A percentile compares a stretch with the other conserved stretches of the same genome.
phyloP scores from a whole-genome alignment of 768 basidiomycete species.

The Strobilomyces dryophilus region DNA sequence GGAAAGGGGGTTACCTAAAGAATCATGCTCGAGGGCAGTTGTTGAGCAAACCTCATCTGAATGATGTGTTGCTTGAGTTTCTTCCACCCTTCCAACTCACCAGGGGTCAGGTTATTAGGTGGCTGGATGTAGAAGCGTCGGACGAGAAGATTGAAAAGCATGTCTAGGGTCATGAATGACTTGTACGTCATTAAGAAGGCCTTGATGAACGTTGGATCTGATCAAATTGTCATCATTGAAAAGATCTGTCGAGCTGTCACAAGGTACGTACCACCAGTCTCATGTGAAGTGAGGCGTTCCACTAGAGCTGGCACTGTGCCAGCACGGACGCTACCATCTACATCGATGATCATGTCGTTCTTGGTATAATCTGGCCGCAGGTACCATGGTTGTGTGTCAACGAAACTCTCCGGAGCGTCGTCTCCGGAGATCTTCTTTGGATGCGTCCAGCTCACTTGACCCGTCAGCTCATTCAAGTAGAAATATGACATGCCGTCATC shows the following conservation, averaged over 20 bases:
- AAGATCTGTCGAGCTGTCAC: background rate
- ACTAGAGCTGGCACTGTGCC: slow-evolving; percentile 88
- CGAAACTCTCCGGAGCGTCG: slow-evolving; percentile 44
- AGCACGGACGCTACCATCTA: slow-evolving; percentile 79
- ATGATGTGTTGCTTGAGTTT: slow-evolving; percentile 84
- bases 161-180: slow-evolving; percentile 82
- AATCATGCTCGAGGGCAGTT: background rate
- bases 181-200: slow-evolving; percentile 97
- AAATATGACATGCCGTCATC: slow-evolving; percentile 82
- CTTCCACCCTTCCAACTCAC: slow-evolving; percentile 75
- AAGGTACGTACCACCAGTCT: slow-evolving; percentile 65
- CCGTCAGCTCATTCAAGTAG: slow-evolving; percentile 70
- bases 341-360: slow-evolving; percentile 79
- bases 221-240: slow-evolving; percentile 1
- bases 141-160: slow-evolving; percentile 78
- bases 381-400: slow-evolving; percentile 69
- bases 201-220: slow-evolving; percentile 76
- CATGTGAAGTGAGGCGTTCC: slow-evolving; percentile 88
- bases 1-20: slow-evolving; percentile 4
- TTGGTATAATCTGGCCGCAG: slow-evolving; percentile 76
- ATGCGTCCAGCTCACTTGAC: slow-evolving; percentile 63
- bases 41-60: slow-evolving; percentile 66
- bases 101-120: slow-evolving; percentile 57
- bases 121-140: slow-evolving; percentile 75
- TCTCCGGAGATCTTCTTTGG: slow-evolving; percentile 69